Conservation (phyloP, 257 asterid species). For the Nicotiana tomentosiformis region DNA sequence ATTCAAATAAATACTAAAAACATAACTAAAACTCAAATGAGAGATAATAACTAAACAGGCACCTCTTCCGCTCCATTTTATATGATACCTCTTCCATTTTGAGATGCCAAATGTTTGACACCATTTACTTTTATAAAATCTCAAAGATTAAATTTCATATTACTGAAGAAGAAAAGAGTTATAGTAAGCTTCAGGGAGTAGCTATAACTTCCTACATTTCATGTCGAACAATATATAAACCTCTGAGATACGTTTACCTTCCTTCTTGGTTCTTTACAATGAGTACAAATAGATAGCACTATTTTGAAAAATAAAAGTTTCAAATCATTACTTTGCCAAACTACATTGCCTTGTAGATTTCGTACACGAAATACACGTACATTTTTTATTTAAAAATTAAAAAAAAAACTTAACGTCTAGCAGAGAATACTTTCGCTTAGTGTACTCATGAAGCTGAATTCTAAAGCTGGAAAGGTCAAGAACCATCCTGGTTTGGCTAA, state of each 20-base stretch:
- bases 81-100: too few species aligned
- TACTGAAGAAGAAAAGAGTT: neutral
- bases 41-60: too few species aligned
- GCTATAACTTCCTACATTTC: neutral
- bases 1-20: too few species aligned
- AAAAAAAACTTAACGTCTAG: neutral
- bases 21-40: too few species aligned
- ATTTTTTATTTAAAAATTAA: neutral
- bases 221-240: neutral
- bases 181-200: neutral
- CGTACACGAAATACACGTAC: neutral
- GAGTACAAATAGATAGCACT: neutral
- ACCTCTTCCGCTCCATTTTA: too few species aligned
- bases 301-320: neutral
- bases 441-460: neutral
- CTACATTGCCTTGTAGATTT: neutral
- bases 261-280: neutral
- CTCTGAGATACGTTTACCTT: neutral
- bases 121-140: neutral
- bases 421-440: neutral
- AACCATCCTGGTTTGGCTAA: neutral
- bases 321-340: neutral
- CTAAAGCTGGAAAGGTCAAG: neutral
- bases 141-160: neutral
- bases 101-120: too few species aligned